Evolutionary conservation across 306 rosid genomes (phyloP), one percentile per base, ranked within the genome.

Genomic region (Sphenostylis stenocarpa): DNA sequence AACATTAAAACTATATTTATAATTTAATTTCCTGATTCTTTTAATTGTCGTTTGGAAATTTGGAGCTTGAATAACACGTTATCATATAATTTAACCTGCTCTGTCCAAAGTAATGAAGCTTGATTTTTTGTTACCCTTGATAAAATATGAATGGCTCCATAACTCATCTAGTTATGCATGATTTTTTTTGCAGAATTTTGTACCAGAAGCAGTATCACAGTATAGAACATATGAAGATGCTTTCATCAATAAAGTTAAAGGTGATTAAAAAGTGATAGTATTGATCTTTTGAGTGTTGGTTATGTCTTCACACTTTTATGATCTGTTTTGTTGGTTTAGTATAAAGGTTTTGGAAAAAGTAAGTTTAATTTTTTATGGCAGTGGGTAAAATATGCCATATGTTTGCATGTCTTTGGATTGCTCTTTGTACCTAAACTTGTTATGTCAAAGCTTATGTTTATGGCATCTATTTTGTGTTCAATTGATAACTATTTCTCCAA

Each of bases 201-300:
- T 90, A 58, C 91, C 86, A 23, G 82, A 70, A 70, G 86, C 85
- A 24, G 43, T 73, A 45, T 84, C 89, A 45, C 82, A 67, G 29
- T 89, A 53, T 33, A 89, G 66, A 81, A 75, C 86, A 57, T 88
- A 82, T 65, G 98, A 94, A 82, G 88, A 86, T 41, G 86, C 83
- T 43, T 84, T 92, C 85, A 39, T 94, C 87, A 74, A 77, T 81
- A 86, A 84, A 61, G 62, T 86, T 55, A 86, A 87, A 86, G 96
- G 98, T 91, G 71, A 81, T 70, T 51, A 60, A 20, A 69, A 19
- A 13, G 36, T 61, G 17, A 19, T 65, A 58, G 47, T 66, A 15
- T 38, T 3, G 7, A 36, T 62, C 10, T 74, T 67, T 67, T 69
- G 52, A 38, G 72, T 15, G 36, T 38, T 79, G 55, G 57, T 5